Evolutionary conservation across 352 stramenopile genomes (phyloP).

Genomic region (Aphanomyces cochlioides): DNA sequence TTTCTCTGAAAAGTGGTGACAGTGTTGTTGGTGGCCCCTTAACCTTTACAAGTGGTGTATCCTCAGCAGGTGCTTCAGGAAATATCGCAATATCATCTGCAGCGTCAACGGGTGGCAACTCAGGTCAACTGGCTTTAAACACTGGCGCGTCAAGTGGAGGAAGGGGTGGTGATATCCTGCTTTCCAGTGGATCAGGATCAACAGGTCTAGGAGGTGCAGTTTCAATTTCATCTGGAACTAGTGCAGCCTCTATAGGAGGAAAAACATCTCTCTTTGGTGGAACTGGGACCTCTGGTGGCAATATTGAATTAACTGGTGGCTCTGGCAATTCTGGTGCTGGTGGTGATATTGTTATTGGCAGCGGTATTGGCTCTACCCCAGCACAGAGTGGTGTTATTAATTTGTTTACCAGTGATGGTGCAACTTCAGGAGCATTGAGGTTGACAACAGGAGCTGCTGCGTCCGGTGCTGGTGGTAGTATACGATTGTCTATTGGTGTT

Average conservation of each 20-base stretch:
- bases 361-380: neutral
- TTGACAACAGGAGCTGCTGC: constrained; percentile 2
- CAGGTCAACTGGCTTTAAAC: constrained; percentile 39
- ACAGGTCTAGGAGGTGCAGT: constrained; percentile 2
- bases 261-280: constrained; percentile 45
- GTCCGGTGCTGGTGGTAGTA: constrained; percentile 6
- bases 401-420: neutral
- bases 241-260: constrained; percentile 46
- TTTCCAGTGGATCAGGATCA: neutral
- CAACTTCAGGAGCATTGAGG: neutral
- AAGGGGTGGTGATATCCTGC: constrained; percentile 33
- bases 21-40: constrained; percentile 21
- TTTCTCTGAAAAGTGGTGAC: constrained; percentile 21
- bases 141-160: constrained; percentile 37
- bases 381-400: constrained; percentile 9
- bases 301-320: constrained; percentile 40
- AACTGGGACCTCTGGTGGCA: constrained; percentile 34
- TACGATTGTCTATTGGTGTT: neutral
- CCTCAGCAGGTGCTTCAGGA: constrained; percentile 21
- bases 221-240: constrained; percentile 14
- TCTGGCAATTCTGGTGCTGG: constrained; percentile 34
- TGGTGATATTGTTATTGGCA: constrained; percentile 31
- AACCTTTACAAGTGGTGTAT: constrained; percentile 17
- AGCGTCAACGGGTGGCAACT: constrained; percentile 28
- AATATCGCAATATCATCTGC: constrained; percentile 2